Evolutionary conservation across 129 eudicot genomes (phyloP).

Genomic region (Glebionis coronaria): DNA sequence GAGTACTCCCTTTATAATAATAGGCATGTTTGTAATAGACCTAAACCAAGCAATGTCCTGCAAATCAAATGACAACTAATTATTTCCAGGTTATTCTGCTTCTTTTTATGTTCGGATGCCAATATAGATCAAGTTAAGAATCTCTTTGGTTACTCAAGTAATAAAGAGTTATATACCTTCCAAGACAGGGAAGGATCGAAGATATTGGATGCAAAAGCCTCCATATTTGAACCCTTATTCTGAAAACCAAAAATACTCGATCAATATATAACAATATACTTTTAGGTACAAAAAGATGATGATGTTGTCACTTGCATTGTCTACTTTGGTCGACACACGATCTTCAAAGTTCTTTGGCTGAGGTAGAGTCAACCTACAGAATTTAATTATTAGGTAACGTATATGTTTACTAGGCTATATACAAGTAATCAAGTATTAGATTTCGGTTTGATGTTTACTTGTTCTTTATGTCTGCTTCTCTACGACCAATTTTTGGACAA

Average conservation of each 20-base stretch:
- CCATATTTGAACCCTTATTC: constrained; percentile 74
- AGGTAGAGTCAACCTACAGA: constrained; percentile 75
- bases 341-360: constrained; percentile 82
- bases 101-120: not conserved
- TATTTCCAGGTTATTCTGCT: not conserved
- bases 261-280: not conserved
- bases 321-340: constrained; percentile 53
- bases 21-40: constrained; percentile 69
- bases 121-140: not conserved
- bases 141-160: too few relatives aligned
- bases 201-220: constrained; percentile 52
- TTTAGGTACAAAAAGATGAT: not conserved
- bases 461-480: constrained; percentile 89
- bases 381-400: not conserved
- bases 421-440: not conserved
- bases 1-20: constrained; percentile 73
- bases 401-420: not conserved
- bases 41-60: constrained; percentile 86
- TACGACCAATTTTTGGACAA: constrained; percentile 85
- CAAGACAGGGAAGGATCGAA: constrained; percentile 69
- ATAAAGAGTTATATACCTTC: constrained; percentile 48
- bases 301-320: constrained; percentile 47
- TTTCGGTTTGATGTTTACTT: constrained; percentile 37
- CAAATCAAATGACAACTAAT: constrained; percentile 10
- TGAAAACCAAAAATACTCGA: constrained; percentile 25